These are phyloP conservation scores for Fraxinus sp. DNA, from an alignment of 305 asterid species.

Conservation along the genomic window DNA sequence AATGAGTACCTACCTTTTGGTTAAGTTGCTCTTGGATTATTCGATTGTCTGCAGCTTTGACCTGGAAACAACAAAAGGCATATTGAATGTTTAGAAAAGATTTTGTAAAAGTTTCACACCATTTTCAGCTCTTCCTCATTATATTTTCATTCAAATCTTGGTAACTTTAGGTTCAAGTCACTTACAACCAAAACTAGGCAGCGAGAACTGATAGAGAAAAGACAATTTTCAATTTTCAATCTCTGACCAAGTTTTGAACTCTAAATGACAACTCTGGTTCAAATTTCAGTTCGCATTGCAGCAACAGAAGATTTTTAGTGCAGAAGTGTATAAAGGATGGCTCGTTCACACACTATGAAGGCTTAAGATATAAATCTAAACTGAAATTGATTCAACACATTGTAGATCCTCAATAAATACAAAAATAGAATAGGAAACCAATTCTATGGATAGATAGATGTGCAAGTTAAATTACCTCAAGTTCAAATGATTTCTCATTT, in stretches of 20 bases:
- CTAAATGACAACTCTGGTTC: not conserved
- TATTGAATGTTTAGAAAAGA: conserved; percentile 12
- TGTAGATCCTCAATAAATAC: not conserved
- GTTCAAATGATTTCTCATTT: conserved; percentile 93
- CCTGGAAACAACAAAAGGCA: conserved; percentile 51
- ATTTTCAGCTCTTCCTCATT: conserved; percentile 18
- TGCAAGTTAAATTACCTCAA: conserved; percentile 65
- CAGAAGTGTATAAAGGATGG: not conserved
- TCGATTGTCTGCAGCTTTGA: conserved; percentile 88
- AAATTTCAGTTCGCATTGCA: not conserved
- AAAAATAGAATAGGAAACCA: not conserved
- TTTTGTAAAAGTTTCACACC: not conserved
- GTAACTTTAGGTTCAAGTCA: conserved; percentile 13
- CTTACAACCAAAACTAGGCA: conserved; percentile 6
- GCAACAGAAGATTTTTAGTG: not conserved
- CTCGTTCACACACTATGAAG: not conserved
- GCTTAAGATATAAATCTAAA: not conserved
- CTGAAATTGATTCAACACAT: not conserved
- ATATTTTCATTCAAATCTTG: conserved; percentile 1
- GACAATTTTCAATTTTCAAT: not conserved
- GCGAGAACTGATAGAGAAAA: conserved; percentile 7
- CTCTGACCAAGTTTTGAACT: not conserved
- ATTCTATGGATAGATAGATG: conserved; percentile 13
- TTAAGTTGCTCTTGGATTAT: conserved; percentile 90
- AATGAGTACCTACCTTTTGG: conserved; percentile 63